A percentile compares a stretch with the other conserved stretches of the same genome.
These are phyloP conservation scores for Leptographium wingfieldii DNA, from an alignment of 2,329 filamentous ascomycete species.

Conservation along the genomic window DNA sequence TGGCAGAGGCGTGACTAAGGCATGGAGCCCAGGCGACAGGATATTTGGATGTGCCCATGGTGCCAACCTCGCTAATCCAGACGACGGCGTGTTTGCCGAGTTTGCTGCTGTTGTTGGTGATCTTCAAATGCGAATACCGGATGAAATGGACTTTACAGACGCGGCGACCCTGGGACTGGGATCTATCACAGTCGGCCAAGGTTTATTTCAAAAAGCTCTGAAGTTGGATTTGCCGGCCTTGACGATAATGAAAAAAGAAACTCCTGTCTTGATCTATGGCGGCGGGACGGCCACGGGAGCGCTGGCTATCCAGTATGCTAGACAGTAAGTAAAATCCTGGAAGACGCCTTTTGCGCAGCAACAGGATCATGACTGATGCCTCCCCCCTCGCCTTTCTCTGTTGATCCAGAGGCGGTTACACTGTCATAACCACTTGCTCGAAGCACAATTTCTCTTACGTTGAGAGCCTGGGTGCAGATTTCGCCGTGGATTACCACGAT, in stretches of 20 bases:
- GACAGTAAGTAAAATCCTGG: background rate
- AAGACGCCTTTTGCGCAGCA: background rate
- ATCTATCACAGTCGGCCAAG: constrained; percentile 38
- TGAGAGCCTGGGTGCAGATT: constrained; percentile 27
- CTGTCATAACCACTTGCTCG: constrained; percentile 31
- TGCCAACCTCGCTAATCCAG: constrained; percentile 19
- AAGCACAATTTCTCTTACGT: constrained; percentile 28
- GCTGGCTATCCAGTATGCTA: constrained; percentile 25
- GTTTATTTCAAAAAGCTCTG: constrained; percentile 30
- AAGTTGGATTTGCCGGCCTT: constrained; percentile 26
- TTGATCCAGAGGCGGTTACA: constrained; percentile 20
- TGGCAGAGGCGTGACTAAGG: constrained; percentile 26
- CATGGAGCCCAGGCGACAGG: constrained; percentile 33
- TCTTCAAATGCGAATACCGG: constrained; percentile 28
- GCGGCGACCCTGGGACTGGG: constrained; percentile 43
- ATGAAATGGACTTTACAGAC: constrained; percentile 37
- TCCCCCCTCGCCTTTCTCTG: no score
- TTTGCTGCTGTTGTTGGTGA: constrained; percentile 25
- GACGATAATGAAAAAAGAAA: background rate
- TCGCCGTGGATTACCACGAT: constrained; percentile 31
- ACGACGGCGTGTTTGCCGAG: constrained; percentile 30
- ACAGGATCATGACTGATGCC: background rate
- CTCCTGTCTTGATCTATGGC: constrained; percentile 28
- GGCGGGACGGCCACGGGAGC: constrained; percentile 30
- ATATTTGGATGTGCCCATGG: constrained; percentile 28